These are phyloP conservation scores for Smithsoniella earleae DNA, from an alignment of 163 green algal genomes.

Conservation along the genomic window DNA sequence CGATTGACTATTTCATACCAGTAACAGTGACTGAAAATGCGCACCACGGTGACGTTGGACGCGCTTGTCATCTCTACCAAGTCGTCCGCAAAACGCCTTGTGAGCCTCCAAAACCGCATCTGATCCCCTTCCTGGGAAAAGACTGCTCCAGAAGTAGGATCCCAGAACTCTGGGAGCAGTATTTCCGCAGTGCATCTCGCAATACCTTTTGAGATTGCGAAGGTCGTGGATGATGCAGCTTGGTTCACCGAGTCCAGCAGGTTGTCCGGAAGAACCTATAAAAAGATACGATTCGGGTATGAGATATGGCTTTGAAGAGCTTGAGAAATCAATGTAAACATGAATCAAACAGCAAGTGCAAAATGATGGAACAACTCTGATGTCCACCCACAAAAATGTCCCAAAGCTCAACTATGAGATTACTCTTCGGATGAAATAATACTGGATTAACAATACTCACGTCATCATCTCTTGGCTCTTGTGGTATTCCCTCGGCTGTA, in stretches of 20 bases:
- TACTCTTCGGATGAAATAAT: no score
- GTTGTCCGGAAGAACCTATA: slow-evolving; percentile 70
- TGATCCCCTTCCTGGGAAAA: slow-evolving; percentile 67
- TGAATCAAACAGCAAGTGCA: no score
- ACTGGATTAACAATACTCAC: no score
- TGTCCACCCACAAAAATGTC: no score
- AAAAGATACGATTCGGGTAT: no score
- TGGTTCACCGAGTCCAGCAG: slow-evolving; percentile 60
- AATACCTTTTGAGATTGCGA: slow-evolving; percentile 43
- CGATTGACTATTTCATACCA: neutral
- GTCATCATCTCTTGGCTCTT: no score
- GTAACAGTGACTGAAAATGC: neutral
- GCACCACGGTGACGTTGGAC: slow-evolving; percentile 32
- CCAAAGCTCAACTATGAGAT: no score
- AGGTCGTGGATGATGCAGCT: slow-evolving; percentile 50
- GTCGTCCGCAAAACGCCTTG: slow-evolving; percentile 66
- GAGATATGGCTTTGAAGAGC: no score
- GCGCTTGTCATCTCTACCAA: slow-evolving; percentile 39
- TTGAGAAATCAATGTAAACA: no score
- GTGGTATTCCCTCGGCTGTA: no score
- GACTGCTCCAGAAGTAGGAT: slow-evolving; percentile 46
- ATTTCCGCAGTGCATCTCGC: slow-evolving; percentile 63
- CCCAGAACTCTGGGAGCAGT: slow-evolving; percentile 78
- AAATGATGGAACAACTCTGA: no score
- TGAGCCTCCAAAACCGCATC: slow-evolving; percentile 86